Evolutionary conservation across 2,329 filamentous ascomycete species (phyloP), one percentile per base, ranked within the genome.

Genomic region (Sporothrix humicola): DNA sequence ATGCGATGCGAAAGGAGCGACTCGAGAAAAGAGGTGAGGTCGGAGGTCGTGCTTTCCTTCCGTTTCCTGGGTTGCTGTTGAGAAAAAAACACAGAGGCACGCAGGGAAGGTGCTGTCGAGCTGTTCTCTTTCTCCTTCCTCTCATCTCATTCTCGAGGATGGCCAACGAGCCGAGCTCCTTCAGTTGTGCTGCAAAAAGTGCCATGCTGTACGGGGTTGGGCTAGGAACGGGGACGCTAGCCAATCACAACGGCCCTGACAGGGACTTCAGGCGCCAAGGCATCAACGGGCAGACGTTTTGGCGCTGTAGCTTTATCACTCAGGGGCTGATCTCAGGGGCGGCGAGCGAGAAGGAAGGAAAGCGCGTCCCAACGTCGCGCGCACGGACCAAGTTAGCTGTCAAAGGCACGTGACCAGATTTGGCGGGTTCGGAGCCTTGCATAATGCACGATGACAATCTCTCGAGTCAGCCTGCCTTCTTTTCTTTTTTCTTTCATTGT

Each of bases 261-360:
- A 6, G 23, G 4, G 46, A 17, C 73, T 42, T 73, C 46, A 83
- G 82, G 81, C 81, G 78, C 77, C 78, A 80, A 82, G 82, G 81
- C 82, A 82, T 77, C 80, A 80, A 82, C 73, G 6, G 31, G 10
- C 7, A 13, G 9, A 26, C n/a, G 4, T 26, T 48, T 42, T 48
- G 48, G 61, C 61, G 61, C 69, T 65, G 69, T 31, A 66, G n/a
- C 58, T 37, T 63, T 42, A 44, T 69, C 26, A 50, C 50, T 75
- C 71, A 75, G 73, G 74, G 73, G 74, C 72, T 66, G 44, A 23
- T 59, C 54, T 73, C 75, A 76, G 76, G 76, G 73, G 72, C 61
- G 72, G 31, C 42, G 31, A 66, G 42, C 31, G 31, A 37, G 31
- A 37, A 37, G 31, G 31, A 37, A 37, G 31, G 31, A 37, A 66